Evolutionary conservation across 2,329 filamentous ascomycete species (phyloP).

Genomic region (Amylocarpus encephaloides): DNA sequence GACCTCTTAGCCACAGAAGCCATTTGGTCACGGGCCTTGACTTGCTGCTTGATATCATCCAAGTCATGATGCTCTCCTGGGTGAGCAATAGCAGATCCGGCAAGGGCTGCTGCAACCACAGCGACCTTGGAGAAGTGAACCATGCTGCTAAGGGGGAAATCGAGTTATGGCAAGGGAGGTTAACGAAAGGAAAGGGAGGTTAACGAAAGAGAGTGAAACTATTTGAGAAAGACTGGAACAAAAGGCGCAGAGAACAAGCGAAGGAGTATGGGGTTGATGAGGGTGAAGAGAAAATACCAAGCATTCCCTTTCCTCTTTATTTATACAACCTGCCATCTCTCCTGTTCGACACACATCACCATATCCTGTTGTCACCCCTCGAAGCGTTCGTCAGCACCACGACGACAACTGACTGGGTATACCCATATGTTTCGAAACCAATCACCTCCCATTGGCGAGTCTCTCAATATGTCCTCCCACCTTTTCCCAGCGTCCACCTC

Average conservation of each 20-base stretch:
- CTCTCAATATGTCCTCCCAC: too few species aligned
- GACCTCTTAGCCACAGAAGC: constrained; percentile 20
- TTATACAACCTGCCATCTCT: too few species aligned
- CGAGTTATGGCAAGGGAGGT: not conserved
- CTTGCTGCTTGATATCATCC: constrained; percentile 18
- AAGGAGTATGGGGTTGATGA: not conserved
- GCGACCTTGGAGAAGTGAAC: constrained; percentile 21
- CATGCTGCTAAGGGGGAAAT: constrained; percentile 12
- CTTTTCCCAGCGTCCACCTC: too few species aligned
- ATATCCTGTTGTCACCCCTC: too few species aligned
- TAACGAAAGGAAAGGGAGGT: constrained; percentile 3
- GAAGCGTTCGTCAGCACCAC: not conserved
- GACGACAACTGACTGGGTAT: not conserved
- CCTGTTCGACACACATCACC: too few species aligned
- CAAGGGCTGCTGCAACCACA: constrained; percentile 14
- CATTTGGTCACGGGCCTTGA: constrained; percentile 20
- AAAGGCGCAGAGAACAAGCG: constrained; percentile 1
- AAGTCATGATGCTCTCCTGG: constrained; percentile 20
- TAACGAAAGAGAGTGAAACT: constrained; percentile 4
- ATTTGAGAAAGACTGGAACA: constrained; percentile 1
- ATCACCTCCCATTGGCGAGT: not conserved
- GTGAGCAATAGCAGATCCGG: constrained; percentile 13
- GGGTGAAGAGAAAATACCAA: constrained; percentile 5
- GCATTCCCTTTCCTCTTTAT: not conserved
- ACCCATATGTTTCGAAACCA: not conserved